A percentile compares a stretch with the other conserved stretches of the same genome.
Evolutionary conservation across 768 basidiomycete species (phyloP).

Genomic region (Cantharellus cinnabarinus): DNA sequence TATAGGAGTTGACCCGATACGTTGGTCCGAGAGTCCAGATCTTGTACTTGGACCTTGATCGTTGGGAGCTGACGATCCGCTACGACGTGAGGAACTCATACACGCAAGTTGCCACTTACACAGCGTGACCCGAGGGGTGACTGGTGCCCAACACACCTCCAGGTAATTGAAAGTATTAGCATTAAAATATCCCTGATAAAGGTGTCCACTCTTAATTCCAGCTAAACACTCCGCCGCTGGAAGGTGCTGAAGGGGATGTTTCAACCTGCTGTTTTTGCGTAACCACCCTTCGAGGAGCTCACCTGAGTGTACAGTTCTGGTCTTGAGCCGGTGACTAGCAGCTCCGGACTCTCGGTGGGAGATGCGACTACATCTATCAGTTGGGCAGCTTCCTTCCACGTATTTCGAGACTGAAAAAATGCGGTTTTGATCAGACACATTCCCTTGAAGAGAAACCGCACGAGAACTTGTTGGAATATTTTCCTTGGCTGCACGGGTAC

Average conservation of each 20-base stretch:
- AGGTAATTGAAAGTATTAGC: conserved; percentile 92
- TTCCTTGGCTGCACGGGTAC: conserved; percentile 47
- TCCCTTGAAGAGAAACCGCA: neutral
- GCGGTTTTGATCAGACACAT: neutral
- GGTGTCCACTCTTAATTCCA: conserved; percentile 64
- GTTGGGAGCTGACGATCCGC: no score
- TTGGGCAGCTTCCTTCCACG: conserved; percentile 46
- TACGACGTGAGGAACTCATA: no score
- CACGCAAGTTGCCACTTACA: no score
- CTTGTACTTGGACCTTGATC: no score
- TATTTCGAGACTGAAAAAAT: conserved; percentile 44
- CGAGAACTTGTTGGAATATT: conserved; percentile 31
- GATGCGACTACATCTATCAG: conserved; percentile 70
- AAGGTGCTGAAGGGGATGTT: conserved; percentile 38
- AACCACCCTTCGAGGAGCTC: no score
- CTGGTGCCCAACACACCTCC: conserved; percentile 33
- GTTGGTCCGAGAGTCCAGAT: no score
- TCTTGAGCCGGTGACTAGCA: conserved; percentile 12
- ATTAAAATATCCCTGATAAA: conserved; percentile 87
- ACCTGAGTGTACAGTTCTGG: no score
- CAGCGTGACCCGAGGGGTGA: neutral
- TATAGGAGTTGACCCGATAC: no score
- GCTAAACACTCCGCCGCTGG: conserved; percentile 48
- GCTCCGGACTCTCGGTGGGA: conserved; percentile 24
- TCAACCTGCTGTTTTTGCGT: no score